Evolutionary conservation across 331 rosid genomes (phyloP).

Genomic region (Quercus phellos): DNA sequence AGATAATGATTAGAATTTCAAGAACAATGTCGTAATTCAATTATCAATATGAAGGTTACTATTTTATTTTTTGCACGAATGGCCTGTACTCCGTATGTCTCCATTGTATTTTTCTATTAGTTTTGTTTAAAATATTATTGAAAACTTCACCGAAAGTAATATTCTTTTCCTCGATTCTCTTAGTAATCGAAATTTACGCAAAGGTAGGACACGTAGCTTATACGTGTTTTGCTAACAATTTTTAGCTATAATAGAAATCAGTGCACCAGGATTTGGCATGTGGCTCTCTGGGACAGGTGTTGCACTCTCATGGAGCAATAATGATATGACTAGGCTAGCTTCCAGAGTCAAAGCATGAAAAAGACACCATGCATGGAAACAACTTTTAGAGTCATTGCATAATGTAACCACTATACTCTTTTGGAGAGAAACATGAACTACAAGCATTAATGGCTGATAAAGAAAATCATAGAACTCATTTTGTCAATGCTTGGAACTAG

Average conservation of each 20-base stretch:
- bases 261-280: background rate
- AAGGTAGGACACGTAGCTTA: constrained; percentile 4
- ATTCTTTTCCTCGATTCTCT: background rate
- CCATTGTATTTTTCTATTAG: background rate
- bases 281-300: background rate
- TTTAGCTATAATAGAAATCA: background rate
- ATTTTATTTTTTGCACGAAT: constrained; percentile 37
- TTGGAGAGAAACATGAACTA: background rate
- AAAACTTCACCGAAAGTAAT: background rate
- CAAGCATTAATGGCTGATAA: background rate
- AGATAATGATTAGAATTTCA: constrained; percentile 23
- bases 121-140: background rate
- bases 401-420: background rate
- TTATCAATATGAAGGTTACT: background rate
- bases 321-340: background rate
- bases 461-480: too few relatives aligned
- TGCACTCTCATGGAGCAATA: background rate
- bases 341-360: background rate
- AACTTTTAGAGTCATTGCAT: background rate
- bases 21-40: background rate
- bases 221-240: constrained; percentile 20
- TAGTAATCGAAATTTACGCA: background rate
- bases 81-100: constrained; percentile 19
- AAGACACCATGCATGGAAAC: background rate
- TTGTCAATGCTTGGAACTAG: too few relatives aligned